Percentiles rank a stretch among this genome's conserved stretches.
Conservation (phyloP, 164 flowering plant species). For the Echeveria elegans region DNA sequence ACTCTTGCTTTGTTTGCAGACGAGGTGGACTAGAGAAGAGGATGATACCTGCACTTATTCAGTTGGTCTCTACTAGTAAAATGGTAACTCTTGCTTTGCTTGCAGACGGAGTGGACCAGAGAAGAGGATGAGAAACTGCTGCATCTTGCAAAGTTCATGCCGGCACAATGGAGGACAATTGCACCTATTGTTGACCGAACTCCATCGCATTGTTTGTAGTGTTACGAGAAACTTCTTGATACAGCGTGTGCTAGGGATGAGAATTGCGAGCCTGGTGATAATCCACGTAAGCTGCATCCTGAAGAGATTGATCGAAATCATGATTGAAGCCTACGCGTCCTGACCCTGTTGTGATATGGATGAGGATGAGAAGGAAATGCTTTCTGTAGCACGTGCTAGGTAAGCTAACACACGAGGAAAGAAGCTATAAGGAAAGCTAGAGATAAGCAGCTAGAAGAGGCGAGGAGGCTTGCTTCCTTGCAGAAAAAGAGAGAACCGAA, state of each 20-base stretch:
- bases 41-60: too few relatives aligned
- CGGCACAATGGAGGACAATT: conserved; percentile 96
- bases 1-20: too few relatives aligned
- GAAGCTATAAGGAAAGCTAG: conserved; percentile 98
- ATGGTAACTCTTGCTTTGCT: too few relatives aligned
- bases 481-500: conserved; percentile 93
- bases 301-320: conserved; percentile 98
- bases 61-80: too few relatives aligned
- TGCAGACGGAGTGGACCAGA: conserved; percentile 97
- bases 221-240: conserved; percentile 94
- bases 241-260: conserved; percentile 95
- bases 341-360: too few relatives aligned
- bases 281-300: conserved; percentile 87
- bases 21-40: too few relatives aligned
- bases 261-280: conserved; percentile 87
- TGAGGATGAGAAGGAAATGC: too few relatives aligned
- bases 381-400: too few relatives aligned
- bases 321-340: too few relatives aligned
- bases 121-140: conserved; percentile 97
- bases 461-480: conserved; percentile 91
- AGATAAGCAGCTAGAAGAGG: conserved; percentile 98
- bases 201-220: conserved; percentile 93
- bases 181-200: conserved; percentile 95
- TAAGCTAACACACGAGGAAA: too few relatives aligned
- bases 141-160: conserved; percentile 97